These are phyloP conservation scores for Rhodotorula glutinis DNA, from an alignment of 1,284 basidiomycete genomes.

Conservation along the genomic window DNA sequence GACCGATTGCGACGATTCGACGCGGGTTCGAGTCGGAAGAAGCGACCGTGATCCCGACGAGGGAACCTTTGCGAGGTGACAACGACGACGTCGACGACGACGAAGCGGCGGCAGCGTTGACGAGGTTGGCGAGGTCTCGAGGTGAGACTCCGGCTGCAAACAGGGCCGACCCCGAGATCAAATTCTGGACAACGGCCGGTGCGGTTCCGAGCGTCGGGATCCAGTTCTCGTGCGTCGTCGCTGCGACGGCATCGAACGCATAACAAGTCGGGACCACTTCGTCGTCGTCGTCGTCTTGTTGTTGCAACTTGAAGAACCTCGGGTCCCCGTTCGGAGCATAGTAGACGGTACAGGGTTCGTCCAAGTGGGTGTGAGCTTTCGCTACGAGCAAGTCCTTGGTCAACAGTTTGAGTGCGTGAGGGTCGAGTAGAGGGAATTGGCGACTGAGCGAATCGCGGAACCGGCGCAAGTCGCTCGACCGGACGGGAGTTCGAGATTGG, in stretches of 20 bases:
- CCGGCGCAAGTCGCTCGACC: conserved; percentile 29
- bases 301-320: conserved; percentile 16
- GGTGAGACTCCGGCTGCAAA: conserved; percentile 1
- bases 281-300: no score
- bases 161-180: conserved; percentile 13
- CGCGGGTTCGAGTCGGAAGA: not conserved
- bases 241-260: conserved; percentile 17
- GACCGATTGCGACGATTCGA: conserved; percentile 65
- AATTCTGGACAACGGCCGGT: conserved; percentile 18
- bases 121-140: not conserved
- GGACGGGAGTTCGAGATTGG: conserved; percentile 25
- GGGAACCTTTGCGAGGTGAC: conserved; percentile 41
- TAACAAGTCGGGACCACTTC: conserved; percentile 29
- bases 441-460: conserved; percentile 17
- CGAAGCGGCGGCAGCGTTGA: conserved; percentile 17
- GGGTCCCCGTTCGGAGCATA: conserved; percentile 18
- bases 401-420: conserved; percentile 1
- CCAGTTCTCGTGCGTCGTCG: not conserved
- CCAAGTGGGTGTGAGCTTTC: conserved; percentile 31
- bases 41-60: conserved; percentile 54
- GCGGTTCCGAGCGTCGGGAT: conserved; percentile 32
- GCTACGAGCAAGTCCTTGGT: conserved; percentile 17
- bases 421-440: conserved; percentile 1
- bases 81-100: conserved; percentile 6
- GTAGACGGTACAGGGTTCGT: conserved; percentile 30